A percentile compares a stretch with the other conserved stretches of the same genome.
Conservation (phyloP, 495 filamentous ascomycete species). For the Acidiella bohemica region DNA sequence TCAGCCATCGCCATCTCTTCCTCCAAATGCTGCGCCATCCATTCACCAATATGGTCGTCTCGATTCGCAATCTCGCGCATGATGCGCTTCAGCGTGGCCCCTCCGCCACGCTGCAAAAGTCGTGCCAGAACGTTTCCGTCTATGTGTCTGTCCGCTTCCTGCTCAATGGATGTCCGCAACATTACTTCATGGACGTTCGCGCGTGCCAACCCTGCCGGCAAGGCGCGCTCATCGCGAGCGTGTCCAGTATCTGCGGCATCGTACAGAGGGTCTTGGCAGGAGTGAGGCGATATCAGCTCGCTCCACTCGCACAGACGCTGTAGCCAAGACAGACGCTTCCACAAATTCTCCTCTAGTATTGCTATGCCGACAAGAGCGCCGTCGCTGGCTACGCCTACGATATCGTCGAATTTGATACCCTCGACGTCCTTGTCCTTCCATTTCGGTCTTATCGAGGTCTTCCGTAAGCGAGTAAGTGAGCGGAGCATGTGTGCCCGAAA, state of each 20-base stretch:
- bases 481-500: constrained; percentile 26
- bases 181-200: constrained; percentile 1
- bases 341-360: constrained; percentile 20
- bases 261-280: not conserved
- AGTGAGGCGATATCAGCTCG: constrained; percentile 9
- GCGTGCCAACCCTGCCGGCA: constrained; percentile 6
- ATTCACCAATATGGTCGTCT: constrained; percentile 9
- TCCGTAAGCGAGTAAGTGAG: constrained; percentile 23
- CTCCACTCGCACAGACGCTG: constrained; percentile 14
- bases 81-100: constrained; percentile 1
- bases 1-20: constrained; percentile 10
- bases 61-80: constrained; percentile 1
- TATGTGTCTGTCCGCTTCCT: constrained; percentile 13
- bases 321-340: constrained; percentile 18
- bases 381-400: constrained; percentile 26
- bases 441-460: constrained; percentile 21
- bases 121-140: constrained; percentile 18
- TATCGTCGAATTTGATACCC: constrained; percentile 23
- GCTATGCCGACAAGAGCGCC: constrained; percentile 24
- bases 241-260: not conserved
- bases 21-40: constrained; percentile 13
- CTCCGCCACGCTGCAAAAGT: constrained; percentile 11
- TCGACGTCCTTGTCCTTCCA: constrained; percentile 19
- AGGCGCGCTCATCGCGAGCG: constrained; percentile 1
- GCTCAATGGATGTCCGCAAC: constrained; percentile 2